Base-by-base conservation (phyloP, 2,329 filamentous ascomycete genomes). In the Fusarium papillatum region DNA sequence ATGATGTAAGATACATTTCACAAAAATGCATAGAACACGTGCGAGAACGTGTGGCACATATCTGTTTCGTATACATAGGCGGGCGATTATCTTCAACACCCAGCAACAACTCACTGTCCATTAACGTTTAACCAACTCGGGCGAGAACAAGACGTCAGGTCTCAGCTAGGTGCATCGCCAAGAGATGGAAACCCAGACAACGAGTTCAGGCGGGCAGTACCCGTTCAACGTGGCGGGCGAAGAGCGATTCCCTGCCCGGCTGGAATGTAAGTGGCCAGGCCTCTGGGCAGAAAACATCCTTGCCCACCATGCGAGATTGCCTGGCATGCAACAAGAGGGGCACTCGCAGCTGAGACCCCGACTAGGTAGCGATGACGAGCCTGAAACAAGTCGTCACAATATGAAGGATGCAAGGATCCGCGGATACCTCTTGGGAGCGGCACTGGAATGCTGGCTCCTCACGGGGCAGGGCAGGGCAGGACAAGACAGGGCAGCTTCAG, bases 381-480 rank as follows among this genome's bases (percentile, higher is more conserved):
- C 63, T 76, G 74, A 76, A 76, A 76, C 74, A 69, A 76, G 65
- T 75, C 74, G 74, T 76, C 74, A 76, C 74, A 26, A 63, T 29
- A 59, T 74, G 19, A 57, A n/a, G 13, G 53, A 57, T 10, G 50
- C 48, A 53, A 53, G 50, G 50, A 31, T 55, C 10, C 29, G 29
- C 10, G 19, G 29, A 55, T 55, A 13, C 29, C 11, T 55, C 19
- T 31, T 55, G 24, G 36, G 59, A 76, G 63, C 67, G 66, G 76
- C 68, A 65, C 64, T 73, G 69, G 69, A 75, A 70, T 76, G 63
- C 19, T 48, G 43, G 50, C 65, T 68, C 46, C 69, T 76, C 69
- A 72, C 71, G 62, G 64, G 57, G 16, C 24, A 50, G 57, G 46
- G 31, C 43, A 64, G 48, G 43, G 43, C 22, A 24, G 22, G 43